These are phyloP conservation scores for Cladophialophora immunda DNA, from an alignment of 2,329 filamentous ascomycete species.

Conservation along the genomic window DNA sequence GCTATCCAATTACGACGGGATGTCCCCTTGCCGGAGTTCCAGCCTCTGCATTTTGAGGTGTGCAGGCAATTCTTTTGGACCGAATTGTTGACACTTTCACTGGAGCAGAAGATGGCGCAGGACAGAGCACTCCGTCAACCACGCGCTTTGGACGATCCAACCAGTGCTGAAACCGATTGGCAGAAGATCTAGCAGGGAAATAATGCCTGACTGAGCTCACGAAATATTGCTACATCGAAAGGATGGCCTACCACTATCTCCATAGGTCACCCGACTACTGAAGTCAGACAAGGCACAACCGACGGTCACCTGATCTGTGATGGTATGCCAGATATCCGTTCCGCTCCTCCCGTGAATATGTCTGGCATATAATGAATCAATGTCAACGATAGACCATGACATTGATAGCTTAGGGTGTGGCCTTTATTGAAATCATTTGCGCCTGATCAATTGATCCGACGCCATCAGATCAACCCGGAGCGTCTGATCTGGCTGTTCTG, in stretches of 20 bases:
- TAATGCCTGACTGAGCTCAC: background rate
- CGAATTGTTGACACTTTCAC: background rate
- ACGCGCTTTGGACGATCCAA: background rate
- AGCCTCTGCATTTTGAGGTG: background rate
- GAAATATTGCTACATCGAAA: background rate
- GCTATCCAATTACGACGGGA: conserved; percentile 8
- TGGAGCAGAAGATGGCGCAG: conserved; percentile 5
- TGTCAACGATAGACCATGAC: background rate
- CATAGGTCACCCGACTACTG: background rate
- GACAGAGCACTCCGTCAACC: background rate
- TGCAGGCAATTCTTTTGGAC: conserved; percentile 7
- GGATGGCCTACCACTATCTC: background rate
- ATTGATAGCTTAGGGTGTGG: background rate
- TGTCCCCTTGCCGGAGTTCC: conserved; percentile 2
- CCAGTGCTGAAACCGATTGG: background rate
- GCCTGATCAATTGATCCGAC: background rate
- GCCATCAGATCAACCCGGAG: background rate
- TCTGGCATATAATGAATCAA: background rate
- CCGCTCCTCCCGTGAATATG: background rate
- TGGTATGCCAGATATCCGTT: background rate
- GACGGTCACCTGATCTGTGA: background rate
- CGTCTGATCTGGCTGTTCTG: background rate
- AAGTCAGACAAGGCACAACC: background rate
- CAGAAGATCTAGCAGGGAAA: background rate
- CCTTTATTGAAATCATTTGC: background rate